phyloP scores from a whole-genome alignment of 805 yeast genomes.

The Teunomyces funiuensis region DNA sequence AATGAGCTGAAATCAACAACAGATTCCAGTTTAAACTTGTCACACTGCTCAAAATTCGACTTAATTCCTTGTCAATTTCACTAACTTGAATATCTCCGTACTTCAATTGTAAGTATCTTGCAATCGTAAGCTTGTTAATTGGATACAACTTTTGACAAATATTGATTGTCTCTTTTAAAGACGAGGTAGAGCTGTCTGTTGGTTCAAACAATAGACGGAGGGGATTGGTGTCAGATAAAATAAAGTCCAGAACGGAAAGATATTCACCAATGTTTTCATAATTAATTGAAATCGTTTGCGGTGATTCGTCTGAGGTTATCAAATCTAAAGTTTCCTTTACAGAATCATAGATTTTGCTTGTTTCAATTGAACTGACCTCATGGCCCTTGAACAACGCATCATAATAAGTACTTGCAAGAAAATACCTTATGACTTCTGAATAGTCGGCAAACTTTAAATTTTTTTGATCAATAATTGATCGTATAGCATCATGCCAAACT shows the following conservation, averaged over 20 bases:
- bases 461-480: conserved; percentile 12
- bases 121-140: conserved; percentile 33
- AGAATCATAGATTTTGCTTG: conserved; percentile 26
- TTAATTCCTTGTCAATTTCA: conserved; percentile 6
- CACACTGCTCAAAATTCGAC: conserved; percentile 1
- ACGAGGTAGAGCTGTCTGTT: conserved; percentile 14
- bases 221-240: conserved; percentile 13
- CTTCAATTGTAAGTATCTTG: conserved; percentile 26
- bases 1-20: conserved; percentile 8
- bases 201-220: conserved; percentile 19
- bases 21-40: conserved; percentile 5
- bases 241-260: conserved; percentile 18
- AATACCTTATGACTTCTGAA: conserved; percentile 17
- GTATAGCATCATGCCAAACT: conserved; percentile 21
- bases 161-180: conserved; percentile 21
- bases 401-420: conserved; percentile 22
- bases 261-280: conserved; percentile 4
- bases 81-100: background rate
- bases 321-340: conserved; percentile 23
- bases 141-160: conserved; percentile 36
- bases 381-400: conserved; percentile 15
- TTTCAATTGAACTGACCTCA: conserved; percentile 24
- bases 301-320: conserved; percentile 1
- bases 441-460: conserved; percentile 10
- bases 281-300: background rate